Conservation (phyloP, 352 stramenopile genomes). For the Blastocystis sp. region DNA sequence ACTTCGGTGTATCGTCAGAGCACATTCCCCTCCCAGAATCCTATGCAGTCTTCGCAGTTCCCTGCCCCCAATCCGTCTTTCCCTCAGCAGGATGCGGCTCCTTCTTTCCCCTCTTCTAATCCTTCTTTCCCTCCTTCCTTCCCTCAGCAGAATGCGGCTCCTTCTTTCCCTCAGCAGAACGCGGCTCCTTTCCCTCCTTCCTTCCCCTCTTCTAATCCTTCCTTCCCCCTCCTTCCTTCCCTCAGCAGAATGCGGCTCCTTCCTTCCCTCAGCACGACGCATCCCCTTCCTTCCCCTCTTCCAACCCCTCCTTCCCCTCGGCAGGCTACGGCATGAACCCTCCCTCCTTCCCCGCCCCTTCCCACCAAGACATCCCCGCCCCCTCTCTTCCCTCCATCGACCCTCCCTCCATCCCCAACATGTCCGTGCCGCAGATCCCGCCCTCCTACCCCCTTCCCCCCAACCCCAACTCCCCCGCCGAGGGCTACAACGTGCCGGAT, state of each 20-base stretch:
- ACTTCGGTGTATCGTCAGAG: background rate
- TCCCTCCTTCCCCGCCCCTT: background rate
- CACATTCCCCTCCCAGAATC: background rate
- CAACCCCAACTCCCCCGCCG: background rate
- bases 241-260: too few relatives aligned
- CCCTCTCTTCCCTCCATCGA: background rate
- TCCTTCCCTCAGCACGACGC: too few relatives aligned
- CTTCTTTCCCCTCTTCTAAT: background rate
- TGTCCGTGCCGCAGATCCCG: background rate
- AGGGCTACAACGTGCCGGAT: background rate
- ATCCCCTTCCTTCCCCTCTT: background rate
- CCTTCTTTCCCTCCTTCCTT: background rate
- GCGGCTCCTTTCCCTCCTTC: background rate
- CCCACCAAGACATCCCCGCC: background rate
- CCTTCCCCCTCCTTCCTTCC: too few relatives aligned
- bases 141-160: background rate
- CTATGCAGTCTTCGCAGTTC: background rate
- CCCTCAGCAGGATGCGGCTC: background rate
- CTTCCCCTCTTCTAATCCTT: too few relatives aligned
- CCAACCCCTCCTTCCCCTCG: background rate
- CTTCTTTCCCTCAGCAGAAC: background rate
- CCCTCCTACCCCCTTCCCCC: background rate
- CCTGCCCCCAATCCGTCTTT: background rate
- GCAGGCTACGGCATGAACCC: too few relatives aligned
- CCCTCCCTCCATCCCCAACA: background rate